Conservation (phyloP, 768 basidiomycete species). For the Auricularia sp. region DNA sequence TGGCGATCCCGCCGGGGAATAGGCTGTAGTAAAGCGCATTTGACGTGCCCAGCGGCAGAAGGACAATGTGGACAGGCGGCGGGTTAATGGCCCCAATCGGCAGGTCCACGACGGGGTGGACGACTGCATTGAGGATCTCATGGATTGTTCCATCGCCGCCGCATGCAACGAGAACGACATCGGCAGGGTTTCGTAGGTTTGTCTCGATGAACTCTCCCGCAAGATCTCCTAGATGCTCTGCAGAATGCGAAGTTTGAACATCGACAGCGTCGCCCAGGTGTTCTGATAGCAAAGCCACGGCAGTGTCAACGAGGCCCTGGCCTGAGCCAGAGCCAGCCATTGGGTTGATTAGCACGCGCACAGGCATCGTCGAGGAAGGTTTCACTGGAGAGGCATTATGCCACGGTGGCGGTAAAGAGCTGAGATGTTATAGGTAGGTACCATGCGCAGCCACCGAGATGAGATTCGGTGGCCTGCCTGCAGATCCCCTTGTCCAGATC, state of each 20-base stretch:
- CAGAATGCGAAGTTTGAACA: neutral
- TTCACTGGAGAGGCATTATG: neutral
- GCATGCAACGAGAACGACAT: constrained; percentile 39
- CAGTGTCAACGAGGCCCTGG: neutral
- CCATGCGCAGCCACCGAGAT: neutral
- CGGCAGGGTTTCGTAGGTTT: neutral
- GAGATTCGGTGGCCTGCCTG: neutral
- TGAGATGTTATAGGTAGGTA: neutral
- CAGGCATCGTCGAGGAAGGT: neutral
- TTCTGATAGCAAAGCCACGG: neutral
- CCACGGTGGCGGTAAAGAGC: neutral
- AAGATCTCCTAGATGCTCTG: constrained; percentile 3
- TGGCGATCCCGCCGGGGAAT: constrained; percentile 27
- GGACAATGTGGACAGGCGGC: constrained; percentile 32
- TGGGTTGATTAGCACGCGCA: neutral
- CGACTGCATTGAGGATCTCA: constrained; percentile 66
- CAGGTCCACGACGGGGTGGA: constrained; percentile 13
- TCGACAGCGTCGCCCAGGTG: neutral
- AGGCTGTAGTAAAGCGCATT: constrained; percentile 81
- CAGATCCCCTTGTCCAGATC: neutral
- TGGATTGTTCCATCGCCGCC: constrained; percentile 93
- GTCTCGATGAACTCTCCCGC: constrained; percentile 4
- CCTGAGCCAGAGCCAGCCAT: neutral
- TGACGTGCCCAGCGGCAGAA: constrained; percentile 75
- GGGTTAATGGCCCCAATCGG: constrained; percentile 18